Evolutionary conservation across 2,329 filamentous ascomycete species (phyloP), one percentile per base, ranked within the genome.

Genomic region (Aspergillus udagawae): DNA sequence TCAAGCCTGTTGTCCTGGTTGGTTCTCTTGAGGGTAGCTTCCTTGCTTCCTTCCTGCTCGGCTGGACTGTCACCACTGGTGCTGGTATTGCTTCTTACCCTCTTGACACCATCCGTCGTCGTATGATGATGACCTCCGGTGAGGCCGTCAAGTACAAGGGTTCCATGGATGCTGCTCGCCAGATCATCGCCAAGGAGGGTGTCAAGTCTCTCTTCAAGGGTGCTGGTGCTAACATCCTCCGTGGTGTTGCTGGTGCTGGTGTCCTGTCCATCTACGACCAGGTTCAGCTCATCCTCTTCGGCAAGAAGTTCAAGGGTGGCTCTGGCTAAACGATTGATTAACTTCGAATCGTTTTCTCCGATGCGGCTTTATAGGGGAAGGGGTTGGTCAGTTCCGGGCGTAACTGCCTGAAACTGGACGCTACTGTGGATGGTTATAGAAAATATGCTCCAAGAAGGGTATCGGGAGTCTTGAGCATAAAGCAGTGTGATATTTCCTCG

Each of bases 161-260:
- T 79, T 96, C 94, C 70, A 74, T 97, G 74, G 94, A 99, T 82
- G 94, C 94, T 77, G 92, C 87, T 82, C 86, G 85, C 82, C 91
- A 97, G 88, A 99, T 99, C 78, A 80, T 97, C 76, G 92, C 92
- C 84, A 91, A 79, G 83, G 94, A 97, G 86, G 94, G 94, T 87
- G 83, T 95, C 82, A 90, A 87, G 84, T 99, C 94, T 75, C 93
- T 99, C 82, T 99, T 99, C 92, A 99, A 99, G 91, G 94, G 94
- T 92, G 94, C 94, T 79, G 94, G 94, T 91, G 94, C 94, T 88
- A 99, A 99, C 91, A 99, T 99, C 78, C 94, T 99, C 84, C 94
- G 94, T 96, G 95, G 94, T 97, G 94, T 99, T 78, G 94, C 94
- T 78, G 95, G 94, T 91, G 94, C 94, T 85, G 94, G 94, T 99